Evolutionary conservation across 2,329 filamentous ascomycete genomes (phyloP).

Genomic region (Albophoma yamanashiensis): DNA sequence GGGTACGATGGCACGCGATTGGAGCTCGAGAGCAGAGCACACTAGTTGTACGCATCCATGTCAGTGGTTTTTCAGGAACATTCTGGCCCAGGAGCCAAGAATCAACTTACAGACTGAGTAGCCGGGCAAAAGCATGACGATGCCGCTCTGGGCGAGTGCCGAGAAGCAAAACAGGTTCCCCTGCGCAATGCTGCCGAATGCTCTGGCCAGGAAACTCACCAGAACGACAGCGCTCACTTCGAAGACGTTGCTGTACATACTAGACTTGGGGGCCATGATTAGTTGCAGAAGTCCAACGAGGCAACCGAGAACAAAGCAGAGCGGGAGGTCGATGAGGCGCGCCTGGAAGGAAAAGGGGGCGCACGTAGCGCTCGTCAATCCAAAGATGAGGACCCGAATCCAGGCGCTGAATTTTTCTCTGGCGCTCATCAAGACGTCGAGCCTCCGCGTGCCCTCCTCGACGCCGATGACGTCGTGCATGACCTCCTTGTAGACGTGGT

Average conservation of each 20-base stretch:
- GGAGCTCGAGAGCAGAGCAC: slow-evolving; percentile 48
- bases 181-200: slow-evolving; percentile 47
- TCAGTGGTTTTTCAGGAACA: neutral
- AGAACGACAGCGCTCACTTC: slow-evolving; percentile 51
- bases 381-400: slow-evolving; percentile 53
- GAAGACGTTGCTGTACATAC: slow-evolving; percentile 56
- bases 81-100: too few relatives aligned
- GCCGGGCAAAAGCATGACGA: slow-evolving; percentile 55
- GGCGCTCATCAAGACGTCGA: slow-evolving; percentile 43
- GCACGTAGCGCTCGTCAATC: slow-evolving; percentile 59
- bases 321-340: slow-evolving; percentile 59
- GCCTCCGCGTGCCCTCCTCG: slow-evolving; percentile 42
- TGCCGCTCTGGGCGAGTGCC: slow-evolving; percentile 52
- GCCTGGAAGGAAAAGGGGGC: slow-evolving; percentile 68
- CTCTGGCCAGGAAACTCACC: slow-evolving; percentile 51
- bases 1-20: slow-evolving; percentile 57
- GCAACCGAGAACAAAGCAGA: slow-evolving; percentile 60
- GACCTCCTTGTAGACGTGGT: slow-evolving; percentile 54
- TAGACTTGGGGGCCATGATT: slow-evolving; percentile 56
- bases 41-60: slow-evolving; percentile 11
- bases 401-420: slow-evolving; percentile 42
- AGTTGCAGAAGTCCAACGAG: slow-evolving; percentile 61
- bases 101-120: slow-evolving; percentile 44
- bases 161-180: slow-evolving; percentile 52
- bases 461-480: slow-evolving; percentile 49